Percentiles rank a stretch among this genome's conserved stretches.
These are phyloP conservation scores for Chrysanthemum makinoi DNA, from an alignment of 129 eudicot genomes.

Conservation along the genomic window DNA sequence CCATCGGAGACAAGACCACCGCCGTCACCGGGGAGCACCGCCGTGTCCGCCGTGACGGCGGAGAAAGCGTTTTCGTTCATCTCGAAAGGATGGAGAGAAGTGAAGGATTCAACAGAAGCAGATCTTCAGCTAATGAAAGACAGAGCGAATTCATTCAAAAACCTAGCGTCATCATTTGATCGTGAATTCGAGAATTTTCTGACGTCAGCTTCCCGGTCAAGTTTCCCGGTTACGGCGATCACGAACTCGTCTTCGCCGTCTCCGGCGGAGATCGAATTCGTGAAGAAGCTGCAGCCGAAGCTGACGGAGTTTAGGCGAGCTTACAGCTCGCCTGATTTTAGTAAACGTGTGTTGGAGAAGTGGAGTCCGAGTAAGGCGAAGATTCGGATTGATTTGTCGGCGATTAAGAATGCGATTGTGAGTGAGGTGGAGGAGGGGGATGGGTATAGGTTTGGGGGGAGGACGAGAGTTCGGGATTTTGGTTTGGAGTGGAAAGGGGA, in stretches of 20 bases:
- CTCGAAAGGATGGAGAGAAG: slow-evolving; percentile 92
- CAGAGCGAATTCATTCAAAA: slow-evolving; percentile 80
- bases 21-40: slow-evolving; percentile 33
- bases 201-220: slow-evolving; percentile 65
- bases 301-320: slow-evolving; percentile 66
- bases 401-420: slow-evolving; percentile 74
- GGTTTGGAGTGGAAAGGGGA: slow-evolving; percentile 41
- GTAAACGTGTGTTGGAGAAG: slow-evolving; percentile 55
- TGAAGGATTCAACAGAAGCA: slow-evolving; percentile 78
- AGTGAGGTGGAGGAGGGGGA: slow-evolving; percentile 61
- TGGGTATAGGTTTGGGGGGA: slow-evolving; percentile 40
- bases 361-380: slow-evolving; percentile 55
- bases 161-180: slow-evolving; percentile 66
- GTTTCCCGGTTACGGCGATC: slow-evolving; percentile 59
- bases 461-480: slow-evolving; percentile 49
- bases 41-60: slow-evolving; percentile 49
- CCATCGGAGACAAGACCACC: slow-evolving; percentile 38
- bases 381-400: slow-evolving; percentile 68
- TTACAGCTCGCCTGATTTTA: slow-evolving; percentile 82
- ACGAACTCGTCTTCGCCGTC: slow-evolving; percentile 46
- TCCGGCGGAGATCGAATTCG: slow-evolving; percentile 77
- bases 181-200: slow-evolving; percentile 82
- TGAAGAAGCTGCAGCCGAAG: slow-evolving; percentile 71
- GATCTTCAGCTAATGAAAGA: slow-evolving; percentile 75
- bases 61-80: slow-evolving; percentile 86